Conservation (phyloP, 139 green algal genomes). For the Desmodesmus armatus region DNA sequence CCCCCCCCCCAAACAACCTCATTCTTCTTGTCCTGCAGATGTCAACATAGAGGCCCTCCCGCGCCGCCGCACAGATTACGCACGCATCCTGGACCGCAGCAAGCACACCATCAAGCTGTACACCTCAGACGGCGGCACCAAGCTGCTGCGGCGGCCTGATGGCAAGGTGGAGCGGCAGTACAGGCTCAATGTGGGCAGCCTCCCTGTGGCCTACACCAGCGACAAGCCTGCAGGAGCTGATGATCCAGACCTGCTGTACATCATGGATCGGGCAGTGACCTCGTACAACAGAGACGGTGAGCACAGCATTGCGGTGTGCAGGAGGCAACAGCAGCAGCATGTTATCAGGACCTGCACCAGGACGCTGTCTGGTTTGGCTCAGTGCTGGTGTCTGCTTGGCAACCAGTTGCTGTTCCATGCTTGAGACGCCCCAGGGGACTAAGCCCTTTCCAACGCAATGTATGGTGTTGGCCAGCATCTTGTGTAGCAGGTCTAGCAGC, state of each 20-base stretch:
- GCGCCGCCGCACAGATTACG: conserved; percentile 74
- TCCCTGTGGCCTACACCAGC: conserved; percentile 84
- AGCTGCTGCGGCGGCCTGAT: conserved; percentile 58
- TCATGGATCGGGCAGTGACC: conserved; percentile 80
- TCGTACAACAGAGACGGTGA: conserved; percentile 62
- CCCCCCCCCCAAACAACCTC: no score
- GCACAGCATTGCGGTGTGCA: background rate
- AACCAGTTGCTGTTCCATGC: no score
- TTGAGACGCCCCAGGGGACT: no score
- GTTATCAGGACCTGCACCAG: background rate
- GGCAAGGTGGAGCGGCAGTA: conserved; percentile 81
- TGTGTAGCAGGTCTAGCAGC: no score
- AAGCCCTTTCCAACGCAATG: no score
- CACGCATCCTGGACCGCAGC: conserved; percentile 76
- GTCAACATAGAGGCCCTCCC: conserved; percentile 80
- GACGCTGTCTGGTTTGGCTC: no score
- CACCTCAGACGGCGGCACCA: conserved; percentile 71
- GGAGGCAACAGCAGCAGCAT: background rate
- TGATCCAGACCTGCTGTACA: conserved; percentile 70
- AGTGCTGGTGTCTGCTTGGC: no score
- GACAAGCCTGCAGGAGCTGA: conserved; percentile 1
- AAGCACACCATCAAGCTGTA: conserved; percentile 77
- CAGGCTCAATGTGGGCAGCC: conserved; percentile 73
- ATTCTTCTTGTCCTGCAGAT: conserved; percentile 59
- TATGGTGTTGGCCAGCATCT: no score